Evolutionary conservation across 352 stramenopile genomes (phyloP), one percentile per base, ranked within the genome.

Genomic region (Blastocystis sp.): DNA sequence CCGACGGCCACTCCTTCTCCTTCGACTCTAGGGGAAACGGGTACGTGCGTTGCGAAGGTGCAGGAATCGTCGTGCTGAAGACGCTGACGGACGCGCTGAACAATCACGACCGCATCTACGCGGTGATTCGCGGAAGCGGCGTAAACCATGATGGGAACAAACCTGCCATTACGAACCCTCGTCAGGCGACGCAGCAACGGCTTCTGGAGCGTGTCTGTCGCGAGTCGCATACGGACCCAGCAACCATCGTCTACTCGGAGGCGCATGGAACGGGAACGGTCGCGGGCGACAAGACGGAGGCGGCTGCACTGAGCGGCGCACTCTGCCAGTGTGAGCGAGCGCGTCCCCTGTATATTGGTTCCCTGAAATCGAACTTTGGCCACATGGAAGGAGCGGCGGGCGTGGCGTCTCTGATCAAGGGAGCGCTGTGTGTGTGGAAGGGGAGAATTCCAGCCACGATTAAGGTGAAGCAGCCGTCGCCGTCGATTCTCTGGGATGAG

Each of bases 341-440:
- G 9, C 27, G 34, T 24, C 75, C 48, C 8, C 29, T 85, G 63
- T 40, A 54, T 0, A 72, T 85, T 27, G 75, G 75, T 3, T 85
- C 75, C 21, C n/a, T 85, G n/a, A 85, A 85, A 29, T 85, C 75
- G n/a, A 85, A 85, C 36, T 85, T 76, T 40, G 75, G 75, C 4
- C 75, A 85, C 44, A 76, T 85, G 63, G 75, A 85, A n/a, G 75
- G 75, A 7, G 75, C 75, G 16, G 75, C 75, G 40, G 75, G 75
- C 24, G 75, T 85, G 11, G 48, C 75, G 9, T 61, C 49, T 3
- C 24, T 85, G 38, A 61, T 85, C 21, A 85, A 85, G 29, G 57
- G 38, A 1, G 75, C 75, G n/a, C 44, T 85, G 44, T 72, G 57
- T 42, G 63, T 85, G 40, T 85, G 65, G 48, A 54, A 56, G 44